Percentiles rank a stretch among this genome's conserved stretches.
phyloP scores from a whole-genome alignment of 2,329 filamentous ascomycete species.

The Sporothrix brunneoviolacea region DNA sequence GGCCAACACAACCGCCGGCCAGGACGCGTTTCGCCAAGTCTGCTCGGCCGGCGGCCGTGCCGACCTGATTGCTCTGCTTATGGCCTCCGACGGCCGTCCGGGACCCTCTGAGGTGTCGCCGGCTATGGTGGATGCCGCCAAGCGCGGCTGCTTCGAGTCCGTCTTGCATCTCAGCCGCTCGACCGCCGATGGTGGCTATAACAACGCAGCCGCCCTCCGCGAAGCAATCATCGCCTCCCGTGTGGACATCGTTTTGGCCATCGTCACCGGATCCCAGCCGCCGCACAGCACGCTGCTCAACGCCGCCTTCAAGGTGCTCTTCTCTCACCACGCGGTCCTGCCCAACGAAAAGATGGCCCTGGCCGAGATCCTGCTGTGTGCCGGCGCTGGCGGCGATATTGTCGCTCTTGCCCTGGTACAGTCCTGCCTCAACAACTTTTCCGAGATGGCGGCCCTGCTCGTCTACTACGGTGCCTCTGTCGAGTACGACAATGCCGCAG shows the following conservation, averaged over 20 bases:
- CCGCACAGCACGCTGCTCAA: constrained; percentile 43
- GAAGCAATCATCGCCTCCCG: constrained; percentile 42
- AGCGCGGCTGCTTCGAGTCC: constrained; percentile 42
- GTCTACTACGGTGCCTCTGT: constrained; percentile 47
- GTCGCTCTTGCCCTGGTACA: constrained; percentile 42
- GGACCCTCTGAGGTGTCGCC: constrained; percentile 38
- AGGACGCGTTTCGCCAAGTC: constrained; percentile 46
- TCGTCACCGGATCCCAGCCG: constrained; percentile 46
- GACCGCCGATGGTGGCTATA: constrained; percentile 46
- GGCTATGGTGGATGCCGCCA: constrained; percentile 45
- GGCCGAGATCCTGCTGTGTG: constrained; percentile 51
- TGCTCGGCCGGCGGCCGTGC: constrained; percentile 40
- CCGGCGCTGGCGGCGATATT: constrained; percentile 47
- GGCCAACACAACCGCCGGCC: constrained; percentile 42
- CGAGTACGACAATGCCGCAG: constrained; percentile 45
- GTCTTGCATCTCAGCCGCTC: constrained; percentile 46
- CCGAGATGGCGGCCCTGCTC: constrained; percentile 49
- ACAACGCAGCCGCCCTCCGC: constrained; percentile 46
- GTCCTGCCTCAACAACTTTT: constrained; percentile 43
- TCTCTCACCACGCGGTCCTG: constrained; percentile 38
- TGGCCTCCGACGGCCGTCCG: constrained; percentile 44
- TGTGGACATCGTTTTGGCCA: constrained; percentile 48
- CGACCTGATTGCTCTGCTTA: constrained; percentile 40
- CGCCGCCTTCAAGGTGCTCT: constrained; percentile 43
- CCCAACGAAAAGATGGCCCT: constrained; percentile 45